Conservation (phyloP, 2,329 filamentous ascomycete genomes). For the Alternaria novae-zelandiae region DNA sequence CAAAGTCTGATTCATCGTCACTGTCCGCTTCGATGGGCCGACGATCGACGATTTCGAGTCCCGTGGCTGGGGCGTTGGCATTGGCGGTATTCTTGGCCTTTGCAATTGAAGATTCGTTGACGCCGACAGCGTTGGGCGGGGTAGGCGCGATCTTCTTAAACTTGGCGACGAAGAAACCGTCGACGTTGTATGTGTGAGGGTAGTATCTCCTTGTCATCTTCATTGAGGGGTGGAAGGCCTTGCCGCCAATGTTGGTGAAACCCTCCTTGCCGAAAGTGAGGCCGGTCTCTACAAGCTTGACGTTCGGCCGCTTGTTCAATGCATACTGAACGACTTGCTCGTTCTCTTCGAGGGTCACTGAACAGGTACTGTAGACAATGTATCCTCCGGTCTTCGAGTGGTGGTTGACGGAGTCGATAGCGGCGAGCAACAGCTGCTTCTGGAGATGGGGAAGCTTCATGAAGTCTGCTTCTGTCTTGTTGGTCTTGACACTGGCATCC, state of each 20-base stretch:
- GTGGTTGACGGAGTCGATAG: slow-evolving; percentile 95
- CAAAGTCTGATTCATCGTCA: slow-evolving; percentile 52
- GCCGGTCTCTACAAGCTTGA: slow-evolving; percentile 89
- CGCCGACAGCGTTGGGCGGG: slow-evolving; percentile 62
- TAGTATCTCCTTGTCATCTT: slow-evolving; percentile 56
- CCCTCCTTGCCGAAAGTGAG: slow-evolving; percentile 90
- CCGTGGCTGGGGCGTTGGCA: slow-evolving; percentile 51
- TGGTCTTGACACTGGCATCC: slow-evolving; percentile 87
- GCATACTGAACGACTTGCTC: slow-evolving; percentile 94
- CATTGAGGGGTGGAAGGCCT: slow-evolving; percentile 86
- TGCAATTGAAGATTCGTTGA: slow-evolving; percentile 31
- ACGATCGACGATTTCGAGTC: slow-evolving; percentile 66
- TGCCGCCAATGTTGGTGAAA: slow-evolving; percentile 88
- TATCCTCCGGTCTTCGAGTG: slow-evolving; percentile 91
- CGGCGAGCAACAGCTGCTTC: slow-evolving; percentile 89
- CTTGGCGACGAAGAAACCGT: slow-evolving; percentile 98
- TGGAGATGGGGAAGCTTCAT: slow-evolving; percentile 90
- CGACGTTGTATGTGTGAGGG: slow-evolving; percentile 63
- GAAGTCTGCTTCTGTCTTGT: slow-evolving; percentile 96
- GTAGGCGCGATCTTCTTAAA: slow-evolving; percentile 90
- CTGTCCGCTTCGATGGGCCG: slow-evolving; percentile 65
- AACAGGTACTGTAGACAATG: slow-evolving; percentile 96
- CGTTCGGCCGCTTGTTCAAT: slow-evolving; percentile 87
- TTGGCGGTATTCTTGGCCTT: slow-evolving; percentile 41
- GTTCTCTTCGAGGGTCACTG: slow-evolving; percentile 91